Conservation (phyloP, 257 asterid species). For the Rauvolfia tetraphylla region DNA sequence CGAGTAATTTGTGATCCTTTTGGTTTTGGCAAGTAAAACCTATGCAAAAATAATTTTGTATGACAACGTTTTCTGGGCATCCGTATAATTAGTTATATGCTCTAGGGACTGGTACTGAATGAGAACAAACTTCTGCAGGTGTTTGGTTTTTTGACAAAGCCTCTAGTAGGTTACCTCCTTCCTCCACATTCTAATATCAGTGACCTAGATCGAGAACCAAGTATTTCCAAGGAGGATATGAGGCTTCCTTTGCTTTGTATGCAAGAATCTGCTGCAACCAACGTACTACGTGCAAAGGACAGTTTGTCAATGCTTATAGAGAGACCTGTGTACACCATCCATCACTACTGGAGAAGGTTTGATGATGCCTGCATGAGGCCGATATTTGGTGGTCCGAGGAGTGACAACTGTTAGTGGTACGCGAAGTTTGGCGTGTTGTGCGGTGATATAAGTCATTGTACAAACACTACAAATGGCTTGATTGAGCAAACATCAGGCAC, state of each 20-base stretch:
- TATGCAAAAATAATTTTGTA: background rate
- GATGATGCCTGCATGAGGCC: constrained; percentile 92
- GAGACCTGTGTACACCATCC: constrained; percentile 76
- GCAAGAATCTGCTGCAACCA: constrained; percentile 77
- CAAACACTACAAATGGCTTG: background rate
- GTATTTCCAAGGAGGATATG: constrained; percentile 57
- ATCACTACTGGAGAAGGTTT: constrained; percentile 79
- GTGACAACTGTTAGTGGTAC: constrained; percentile 3
- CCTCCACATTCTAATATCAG: constrained; percentile 34
- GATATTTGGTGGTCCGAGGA: constrained; percentile 59
- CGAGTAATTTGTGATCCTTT: background rate
- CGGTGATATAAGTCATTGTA: background rate
- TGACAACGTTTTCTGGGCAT: background rate
- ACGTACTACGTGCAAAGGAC: constrained; percentile 60
- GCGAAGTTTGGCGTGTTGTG: background rate
- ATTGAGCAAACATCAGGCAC: background rate
- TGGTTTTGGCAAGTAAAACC: background rate
- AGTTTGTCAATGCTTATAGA: constrained; percentile 72
- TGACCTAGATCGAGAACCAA: constrained; percentile 55
- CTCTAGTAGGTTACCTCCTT: constrained; percentile 57
- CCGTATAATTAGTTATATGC: background rate
- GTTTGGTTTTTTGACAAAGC: constrained; percentile 80
- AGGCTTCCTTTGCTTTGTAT: constrained; percentile 75
- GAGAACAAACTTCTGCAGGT: constrained; percentile 42
- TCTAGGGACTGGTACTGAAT: background rate